Evolutionary conservation across 129 eudicot species (phyloP).

Genomic region (Artemisia annua): DNA sequence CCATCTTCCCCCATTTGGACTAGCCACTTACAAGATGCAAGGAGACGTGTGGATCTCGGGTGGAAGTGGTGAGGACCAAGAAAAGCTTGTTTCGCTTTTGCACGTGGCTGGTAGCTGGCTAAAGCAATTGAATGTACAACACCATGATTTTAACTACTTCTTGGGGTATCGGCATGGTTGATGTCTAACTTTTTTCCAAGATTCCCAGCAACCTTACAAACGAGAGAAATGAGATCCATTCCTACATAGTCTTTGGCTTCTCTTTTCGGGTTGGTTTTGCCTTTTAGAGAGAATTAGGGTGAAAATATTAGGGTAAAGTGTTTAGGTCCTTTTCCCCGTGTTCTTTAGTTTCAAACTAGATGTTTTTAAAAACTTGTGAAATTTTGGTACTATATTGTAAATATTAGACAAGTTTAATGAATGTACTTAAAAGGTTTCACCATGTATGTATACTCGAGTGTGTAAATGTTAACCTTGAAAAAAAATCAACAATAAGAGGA

Average conservation of each 20-base stretch:
- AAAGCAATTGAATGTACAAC: constrained; percentile 80
- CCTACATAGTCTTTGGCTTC: constrained; percentile 2
- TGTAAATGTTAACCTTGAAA: neutral
- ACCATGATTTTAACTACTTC: constrained; percentile 92
- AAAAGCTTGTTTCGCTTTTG: constrained; percentile 56
- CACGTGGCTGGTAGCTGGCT: constrained; percentile 95
- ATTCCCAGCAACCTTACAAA: too few relatives aligned
- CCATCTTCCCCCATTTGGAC: constrained; percentile 69
- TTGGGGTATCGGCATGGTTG: constrained; percentile 54
- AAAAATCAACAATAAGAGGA: neutral
- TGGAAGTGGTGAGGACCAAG: constrained; percentile 69
- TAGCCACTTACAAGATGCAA: constrained; percentile 95
- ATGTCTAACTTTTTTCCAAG: too few relatives aligned
- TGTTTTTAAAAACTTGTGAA: constrained; percentile 7
- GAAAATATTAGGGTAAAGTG: constrained; percentile 16
- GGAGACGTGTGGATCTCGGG: constrained; percentile 71
- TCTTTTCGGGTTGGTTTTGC: constrained; percentile 20
- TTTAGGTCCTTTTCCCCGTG: neutral
- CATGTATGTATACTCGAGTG: neutral
- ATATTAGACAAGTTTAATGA: constrained; percentile 2
- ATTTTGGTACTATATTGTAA: constrained; percentile 24
- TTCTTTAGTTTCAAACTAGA: constrained; percentile 17
- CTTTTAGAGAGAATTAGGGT: constrained; percentile 12
- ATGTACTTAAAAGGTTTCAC: constrained; percentile 7
- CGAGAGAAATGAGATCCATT: constrained; percentile 10